Evolutionary conservation across 208 protist species (phyloP), one percentile per base, ranked within the genome.

Genomic region (Porcisia hertigi): DNA sequence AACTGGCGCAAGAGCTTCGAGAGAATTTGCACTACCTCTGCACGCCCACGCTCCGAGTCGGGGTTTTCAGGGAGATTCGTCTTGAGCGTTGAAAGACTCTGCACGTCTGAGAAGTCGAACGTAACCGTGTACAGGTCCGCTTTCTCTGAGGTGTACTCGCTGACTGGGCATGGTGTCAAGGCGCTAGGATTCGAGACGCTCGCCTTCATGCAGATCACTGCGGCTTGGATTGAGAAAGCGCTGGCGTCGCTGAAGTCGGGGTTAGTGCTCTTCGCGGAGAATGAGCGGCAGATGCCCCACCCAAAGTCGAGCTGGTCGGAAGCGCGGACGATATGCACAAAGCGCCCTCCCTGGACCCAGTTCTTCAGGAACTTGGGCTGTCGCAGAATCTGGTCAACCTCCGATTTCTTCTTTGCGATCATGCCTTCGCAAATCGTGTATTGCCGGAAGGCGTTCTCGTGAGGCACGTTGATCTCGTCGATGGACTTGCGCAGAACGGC

Each of bases 341-440:
- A 93, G 47, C 99, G 88, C 9, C 99, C 99, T 4, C 97, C 75
- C 75, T 99, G 95, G 39, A 99, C 82, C 85, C 98, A 99, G 57
- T 91, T 92, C 80, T 99, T 91, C 3, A 96, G 53, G 87, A 98
- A 92, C 49, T 88, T 76, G 41, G 98, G 98, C 77, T 98, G 86
- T 34, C 83, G 92, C n/a, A 97, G 71, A 65, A 97, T 92, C 1
- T 75, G 54, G 36, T 73, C 72, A 41, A 98, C 69, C 58, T 97
- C 88, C 2, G 75, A 70, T 59, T 85, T 83, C 69, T 94, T 92
- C 65, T 89, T 94, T 12, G 78, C 76, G 62, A 98, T 86, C 54
- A 96, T 88, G 49, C 86, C 79, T 59, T 95, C 67, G 77, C 97
- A 93, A 12, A 88, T 76, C 8, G 92, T 91, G 88, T 96, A 98